A percentile compares a stretch with the other conserved stretches of the same genome.
Evolutionary conservation across 345 rosid species (phyloP).

Genomic region (Gossypium rotundifolium): DNA sequence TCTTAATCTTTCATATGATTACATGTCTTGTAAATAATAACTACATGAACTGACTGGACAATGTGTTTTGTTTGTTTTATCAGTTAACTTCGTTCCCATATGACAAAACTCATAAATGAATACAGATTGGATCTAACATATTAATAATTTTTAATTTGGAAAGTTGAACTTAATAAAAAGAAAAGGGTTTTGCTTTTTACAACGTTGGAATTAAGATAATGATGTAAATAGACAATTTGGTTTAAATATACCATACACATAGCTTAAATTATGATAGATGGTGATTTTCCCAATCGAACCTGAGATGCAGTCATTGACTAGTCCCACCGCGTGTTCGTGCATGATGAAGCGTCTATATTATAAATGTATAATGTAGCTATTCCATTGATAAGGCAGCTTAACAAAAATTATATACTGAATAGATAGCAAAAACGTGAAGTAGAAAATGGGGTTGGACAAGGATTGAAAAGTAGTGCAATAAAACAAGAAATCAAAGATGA

Average conservation of each 20-base stretch:
- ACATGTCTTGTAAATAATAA: background rate
- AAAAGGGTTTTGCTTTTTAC: background rate
- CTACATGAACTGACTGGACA: background rate
- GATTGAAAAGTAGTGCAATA: background rate
- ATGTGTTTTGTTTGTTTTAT: background rate
- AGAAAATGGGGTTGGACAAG: background rate
- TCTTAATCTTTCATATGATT: background rate
- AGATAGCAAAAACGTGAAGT: background rate
- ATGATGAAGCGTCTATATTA: background rate
- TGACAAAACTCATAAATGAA: background rate
- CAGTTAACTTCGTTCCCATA: background rate
- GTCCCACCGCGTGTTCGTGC: background rate
- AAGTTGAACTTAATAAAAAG: slow-evolving; percentile 1
- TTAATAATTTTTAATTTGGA: background rate
- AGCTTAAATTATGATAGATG: background rate
- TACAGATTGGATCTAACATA: background rate
- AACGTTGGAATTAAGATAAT: slow-evolving; percentile 5
- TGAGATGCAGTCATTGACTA: background rate
- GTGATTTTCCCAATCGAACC: background rate
- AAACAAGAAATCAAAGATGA: background rate
- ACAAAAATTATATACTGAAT: background rate
- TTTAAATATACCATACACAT: background rate
- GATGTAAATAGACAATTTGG: background rate
- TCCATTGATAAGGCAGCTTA: background rate
- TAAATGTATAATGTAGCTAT: background rate